Evolutionary conservation across 2,329 filamentous ascomycete genomes (phyloP).

Genomic region (Exophiala oligosperma): DNA sequence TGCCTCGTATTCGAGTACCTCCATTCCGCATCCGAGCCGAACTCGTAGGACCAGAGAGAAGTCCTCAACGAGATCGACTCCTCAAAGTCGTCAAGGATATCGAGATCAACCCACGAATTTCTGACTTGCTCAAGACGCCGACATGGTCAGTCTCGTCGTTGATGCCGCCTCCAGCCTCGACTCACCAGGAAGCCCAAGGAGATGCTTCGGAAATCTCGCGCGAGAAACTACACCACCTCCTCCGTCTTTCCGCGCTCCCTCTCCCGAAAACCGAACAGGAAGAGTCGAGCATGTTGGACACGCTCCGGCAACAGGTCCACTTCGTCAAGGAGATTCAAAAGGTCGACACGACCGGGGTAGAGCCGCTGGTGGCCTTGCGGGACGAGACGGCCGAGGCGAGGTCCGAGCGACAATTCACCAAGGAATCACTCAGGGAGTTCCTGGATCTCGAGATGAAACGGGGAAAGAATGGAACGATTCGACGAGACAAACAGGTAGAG

Average conservation of each 20-base stretch:
- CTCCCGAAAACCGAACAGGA: constrained; percentile 59
- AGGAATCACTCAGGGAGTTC: constrained; percentile 38
- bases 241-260: constrained; percentile 85
- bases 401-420: constrained; percentile 41
- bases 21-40: constrained; percentile 14
- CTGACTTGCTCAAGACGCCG: constrained; percentile 63
- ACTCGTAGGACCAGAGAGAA: constrained; percentile 7
- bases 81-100: constrained; percentile 17
- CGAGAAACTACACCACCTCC: constrained; percentile 74
- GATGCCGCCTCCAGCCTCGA: constrained; percentile 48
- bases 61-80: constrained; percentile 9
- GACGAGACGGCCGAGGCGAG: constrained; percentile 59
- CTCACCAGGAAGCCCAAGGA: not conserved
- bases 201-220: constrained; percentile 56
- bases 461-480: constrained; percentile 48
- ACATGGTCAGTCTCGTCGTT: constrained; percentile 83
- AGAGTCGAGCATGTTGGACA: constrained; percentile 69
- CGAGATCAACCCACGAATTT: constrained; percentile 23
- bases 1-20: constrained; percentile 14
- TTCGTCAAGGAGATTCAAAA: constrained; percentile 86
- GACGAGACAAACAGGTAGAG: constrained; percentile 41
- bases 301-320: constrained; percentile 77
- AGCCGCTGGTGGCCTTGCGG: constrained; percentile 74
- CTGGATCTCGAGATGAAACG: constrained; percentile 42
- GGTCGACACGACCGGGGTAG: constrained; percentile 71